Evolutionary conservation across 2,329 filamentous ascomycete genomes (phyloP).

Genomic region (Cyclaneusma minus): DNA sequence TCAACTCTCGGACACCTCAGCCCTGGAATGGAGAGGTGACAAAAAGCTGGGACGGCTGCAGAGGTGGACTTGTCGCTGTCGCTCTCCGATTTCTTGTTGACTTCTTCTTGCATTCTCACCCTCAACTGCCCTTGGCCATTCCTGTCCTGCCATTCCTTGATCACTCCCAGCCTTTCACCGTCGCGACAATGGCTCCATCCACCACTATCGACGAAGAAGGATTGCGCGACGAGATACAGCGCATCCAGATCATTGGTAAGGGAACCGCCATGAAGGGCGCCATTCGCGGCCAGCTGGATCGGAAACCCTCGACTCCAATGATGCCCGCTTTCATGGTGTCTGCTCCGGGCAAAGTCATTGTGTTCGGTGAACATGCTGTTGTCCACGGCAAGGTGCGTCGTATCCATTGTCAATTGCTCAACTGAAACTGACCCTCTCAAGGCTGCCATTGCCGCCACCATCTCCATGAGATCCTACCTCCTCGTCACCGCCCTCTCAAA

Average conservation of each 20-base stretch:
- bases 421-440: conserved; percentile 18
- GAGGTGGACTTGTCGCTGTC: too few species aligned
- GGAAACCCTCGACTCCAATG: conserved; percentile 48
- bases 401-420: neutral
- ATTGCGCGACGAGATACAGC: conserved; percentile 1
- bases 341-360: conserved; percentile 93
- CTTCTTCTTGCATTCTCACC: too few species aligned
- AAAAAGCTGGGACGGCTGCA: too few species aligned
- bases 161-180: conserved; percentile 1
- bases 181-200: neutral
- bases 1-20: too few species aligned
- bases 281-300: conserved; percentile 15
- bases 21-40: too few species aligned
- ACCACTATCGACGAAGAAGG: neutral
- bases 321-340: conserved; percentile 95
- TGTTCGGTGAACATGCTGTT: conserved; percentile 96
- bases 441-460: conserved; percentile 86
- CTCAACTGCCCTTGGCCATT: conserved; percentile 1
- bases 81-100: too few species aligned
- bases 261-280: conserved; percentile 5
- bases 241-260: conserved; percentile 10
- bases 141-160: conserved; percentile 2
- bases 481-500: conserved; percentile 91
- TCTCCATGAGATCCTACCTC: conserved; percentile 89
- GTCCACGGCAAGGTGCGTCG: conserved; percentile 73